Percentiles rank a stretch among this genome's conserved stretches.
Evolutionary conservation across 306 rosid species (phyloP).

Genomic region (Rubus parviflorus): DNA sequence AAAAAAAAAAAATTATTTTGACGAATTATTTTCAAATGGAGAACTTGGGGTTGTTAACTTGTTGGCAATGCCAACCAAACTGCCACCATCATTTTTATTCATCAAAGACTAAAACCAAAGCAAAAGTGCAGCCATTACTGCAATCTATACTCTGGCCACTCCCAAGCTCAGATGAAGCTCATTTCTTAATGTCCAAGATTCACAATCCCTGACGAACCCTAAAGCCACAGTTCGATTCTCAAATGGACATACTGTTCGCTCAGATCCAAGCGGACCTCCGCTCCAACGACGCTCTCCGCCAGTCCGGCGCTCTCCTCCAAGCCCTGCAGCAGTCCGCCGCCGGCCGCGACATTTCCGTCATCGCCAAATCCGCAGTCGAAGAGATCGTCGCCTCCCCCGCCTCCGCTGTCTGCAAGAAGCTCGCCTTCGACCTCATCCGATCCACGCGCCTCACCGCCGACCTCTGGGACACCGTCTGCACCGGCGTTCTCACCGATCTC

Average conservation of each 20-base stretch:
- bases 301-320: constrained; percentile 88
- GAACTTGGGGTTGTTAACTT: too few species aligned
- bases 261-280: constrained; percentile 99
- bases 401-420: constrained; percentile 91
- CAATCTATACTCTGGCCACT: too few species aligned
- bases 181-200: constrained; percentile 3
- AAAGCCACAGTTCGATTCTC: not conserved
- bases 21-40: too few species aligned
- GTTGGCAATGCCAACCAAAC: too few species aligned
- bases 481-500: constrained; percentile 77
- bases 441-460: constrained; percentile 95
- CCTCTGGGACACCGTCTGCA: constrained; percentile 89
- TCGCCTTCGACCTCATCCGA: constrained; percentile 92
- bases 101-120: too few species aligned
- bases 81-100: too few species aligned
- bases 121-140: too few species aligned
- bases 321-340: constrained; percentile 99
- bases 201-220: not conserved
- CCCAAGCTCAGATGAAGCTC: not conserved
- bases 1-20: too few species aligned
- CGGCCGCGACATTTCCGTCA: constrained; percentile 85
- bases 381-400: constrained; percentile 98
- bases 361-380: constrained; percentile 90
- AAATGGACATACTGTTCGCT: constrained; percentile 92
- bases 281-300: constrained; percentile 96